Conservation (phyloP, 257 asterid species). For the Scutellaria minor region DNA sequence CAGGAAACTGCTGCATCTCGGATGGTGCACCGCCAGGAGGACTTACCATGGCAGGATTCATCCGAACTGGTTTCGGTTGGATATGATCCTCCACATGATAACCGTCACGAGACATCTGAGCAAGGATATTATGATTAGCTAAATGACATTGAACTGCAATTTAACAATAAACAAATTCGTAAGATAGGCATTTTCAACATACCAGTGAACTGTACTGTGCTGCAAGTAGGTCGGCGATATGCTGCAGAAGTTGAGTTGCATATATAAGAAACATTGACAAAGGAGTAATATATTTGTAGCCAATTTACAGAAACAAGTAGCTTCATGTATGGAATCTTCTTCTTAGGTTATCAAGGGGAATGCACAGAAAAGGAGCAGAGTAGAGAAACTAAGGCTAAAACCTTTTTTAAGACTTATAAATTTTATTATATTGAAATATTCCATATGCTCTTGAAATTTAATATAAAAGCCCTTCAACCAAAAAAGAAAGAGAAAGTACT, state of each 20-base stretch:
- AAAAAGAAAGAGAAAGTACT: not conserved
- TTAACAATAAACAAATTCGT: too few relatives aligned
- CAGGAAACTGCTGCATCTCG: conserved; percentile 72
- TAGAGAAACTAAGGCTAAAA: too few relatives aligned
- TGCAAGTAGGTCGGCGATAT: conserved; percentile 90
- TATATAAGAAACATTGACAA: conserved; percentile 34
- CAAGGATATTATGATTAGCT: conserved; percentile 26
- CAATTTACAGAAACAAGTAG: conserved; percentile 26
- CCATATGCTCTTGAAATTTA: too few relatives aligned
- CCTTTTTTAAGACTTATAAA: too few relatives aligned
- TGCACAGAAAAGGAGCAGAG: too few relatives aligned
- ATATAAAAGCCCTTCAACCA: not conserved
- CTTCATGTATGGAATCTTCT: conserved; percentile 3
- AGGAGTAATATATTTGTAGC: conserved; percentile 5
- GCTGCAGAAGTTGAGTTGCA: conserved; percentile 58
- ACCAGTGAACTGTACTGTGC: conserved; percentile 83
- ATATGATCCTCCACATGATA: conserved; percentile 68
- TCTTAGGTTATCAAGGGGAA: not conserved
- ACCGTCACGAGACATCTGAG: conserved; percentile 86
- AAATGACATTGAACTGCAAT: not conserved
- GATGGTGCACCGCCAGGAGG: conserved; percentile 46
- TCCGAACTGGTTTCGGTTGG: conserved; percentile 65
- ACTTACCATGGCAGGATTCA: conserved; percentile 45
- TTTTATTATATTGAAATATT: too few relatives aligned
- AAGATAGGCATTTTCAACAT: conserved; percentile 32